Evolutionary conservation across 176 grass and related monocot species (phyloP), one percentile per base, ranked within the genome.

Genomic region (Carex cristatella): DNA sequence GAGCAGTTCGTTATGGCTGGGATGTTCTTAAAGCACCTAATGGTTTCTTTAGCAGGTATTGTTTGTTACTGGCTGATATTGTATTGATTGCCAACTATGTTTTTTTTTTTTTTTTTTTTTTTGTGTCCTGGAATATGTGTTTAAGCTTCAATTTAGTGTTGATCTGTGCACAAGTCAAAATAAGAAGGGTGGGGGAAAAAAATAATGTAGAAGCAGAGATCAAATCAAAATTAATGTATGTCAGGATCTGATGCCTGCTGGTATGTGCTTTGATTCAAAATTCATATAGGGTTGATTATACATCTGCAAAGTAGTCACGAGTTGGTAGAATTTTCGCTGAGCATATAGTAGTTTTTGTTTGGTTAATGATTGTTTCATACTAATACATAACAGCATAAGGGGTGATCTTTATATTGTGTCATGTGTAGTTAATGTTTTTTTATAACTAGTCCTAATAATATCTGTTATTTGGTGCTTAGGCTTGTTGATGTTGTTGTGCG

Each of bases 1-100:
- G 93, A 28, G 95, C 91, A 48, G 95, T 98, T 83, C 91, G 94
- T 64, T 98, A 94, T 90, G 95, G 93, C 76, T 89, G 90, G 80
- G 89, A 93, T 81, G 92, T 94, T 65, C 60, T 98, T 67, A 98
- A 90, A 66, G 87, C 89, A 81, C 89, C 92, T 70, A 81, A 88
- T 87, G 90, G 87, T 33, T 98, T 98, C 87, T 93, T 98, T 83
- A 91, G 91, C 83, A 86, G 86, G 96, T 95, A 94, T 53, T 28
- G 32, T 69, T 66, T 11, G 54, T 51, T 27, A 44, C 35, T 19
- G 2, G 18, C 40, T 18, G 38, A 40, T 46, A 72, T 46, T 16
- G 15, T 44, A n/a, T 44, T 44, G 68, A n/a, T 18, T 44, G 7
- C 68, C 68, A 40, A 70, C 15, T 72, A 7, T 46, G 8, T 18